A percentile compares a stretch with the other conserved stretches of the same genome.
phyloP scores from a whole-genome alignment of 306 rosid species.

The Fragaria vesca region DNA sequence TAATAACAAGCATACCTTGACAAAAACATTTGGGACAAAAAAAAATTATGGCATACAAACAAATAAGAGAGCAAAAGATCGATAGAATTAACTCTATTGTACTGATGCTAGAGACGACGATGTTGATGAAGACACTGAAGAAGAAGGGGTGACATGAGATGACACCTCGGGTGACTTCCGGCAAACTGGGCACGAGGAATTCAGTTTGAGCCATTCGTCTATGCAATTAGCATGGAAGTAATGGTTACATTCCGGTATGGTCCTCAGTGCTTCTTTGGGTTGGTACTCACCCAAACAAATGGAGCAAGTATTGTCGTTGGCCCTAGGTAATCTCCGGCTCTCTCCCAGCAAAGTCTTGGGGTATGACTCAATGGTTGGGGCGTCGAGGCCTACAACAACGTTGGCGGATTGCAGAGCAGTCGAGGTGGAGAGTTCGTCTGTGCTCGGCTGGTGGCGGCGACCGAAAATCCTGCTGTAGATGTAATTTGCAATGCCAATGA shows the following conservation, averaged over 20 bases:
- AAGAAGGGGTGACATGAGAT: slow-evolving; percentile 16
- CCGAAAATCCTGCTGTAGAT: slow-evolving; percentile 20
- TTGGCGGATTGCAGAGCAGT: slow-evolving; percentile 17
- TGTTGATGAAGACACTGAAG: slow-evolving; percentile 25
- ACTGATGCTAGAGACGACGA: slow-evolving; percentile 13
- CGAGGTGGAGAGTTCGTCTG: slow-evolving; percentile 16
- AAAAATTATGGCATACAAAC: neutral
- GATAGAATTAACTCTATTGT: neutral
- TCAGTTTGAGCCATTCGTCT: slow-evolving; percentile 75
- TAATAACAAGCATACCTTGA: neutral
- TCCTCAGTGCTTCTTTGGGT: slow-evolving; percentile 54
- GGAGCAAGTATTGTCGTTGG: slow-evolving; percentile 51
- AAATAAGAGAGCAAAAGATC: neutral
- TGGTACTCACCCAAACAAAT: slow-evolving; percentile 68
- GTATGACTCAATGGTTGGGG: slow-evolving; percentile 66
- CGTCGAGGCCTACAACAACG: slow-evolving; percentile 48
- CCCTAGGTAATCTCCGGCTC: slow-evolving; percentile 50
- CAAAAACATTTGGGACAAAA: neutral
- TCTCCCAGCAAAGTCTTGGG: slow-evolving; percentile 53
- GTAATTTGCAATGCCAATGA: slow-evolving; percentile 44
- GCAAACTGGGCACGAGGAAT: slow-evolving; percentile 70
- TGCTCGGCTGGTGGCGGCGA: slow-evolving; percentile 13
- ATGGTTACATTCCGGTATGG: slow-evolving; percentile 67
- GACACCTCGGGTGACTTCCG: slow-evolving; percentile 46
- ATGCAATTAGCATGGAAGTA: slow-evolving; percentile 62